Base-by-base conservation (phyloP, 176 grass and related monocot genomes). In the Rhynchospora tenuis region DNA sequence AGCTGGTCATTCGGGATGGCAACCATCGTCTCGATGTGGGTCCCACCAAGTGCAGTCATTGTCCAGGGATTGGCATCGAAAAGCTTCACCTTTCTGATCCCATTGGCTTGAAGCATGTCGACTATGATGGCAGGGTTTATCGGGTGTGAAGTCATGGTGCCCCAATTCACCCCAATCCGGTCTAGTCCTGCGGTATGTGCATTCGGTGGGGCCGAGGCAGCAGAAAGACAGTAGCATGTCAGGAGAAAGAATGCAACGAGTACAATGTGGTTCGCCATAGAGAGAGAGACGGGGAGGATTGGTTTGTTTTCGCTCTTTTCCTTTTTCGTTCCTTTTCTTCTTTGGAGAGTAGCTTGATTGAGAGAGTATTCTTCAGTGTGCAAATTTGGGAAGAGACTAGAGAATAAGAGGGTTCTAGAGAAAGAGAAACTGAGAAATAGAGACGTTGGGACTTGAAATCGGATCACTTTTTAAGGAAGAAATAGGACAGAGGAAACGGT, bases 31-130 rank as follows among this genome's bases (percentile, higher is more conserved):
- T 92, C 86, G 68, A 97, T 27, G 27, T 66, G 82, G 68, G 90
- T 84, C 54, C 88, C 56, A 22, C 88, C 82, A 72, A 97, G 86
- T 15, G 91, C 91, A 48, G 65, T 28, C 73, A 94, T 86, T 20
- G 88, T 92, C 94, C 94, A 97, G 3, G 89, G 94, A 83, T 97
- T 91, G 55, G 94, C 94, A 85, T 94, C 90, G 84, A 97, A 97
- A 38, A 97, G 68, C 87, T 97, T 94, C 67, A 94, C 91, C 68
- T 87, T 85, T 50, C 29, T 74, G 59, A 94, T 86, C 55, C 89
- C 86, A 50, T 97, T 97, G 47, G 86, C 86, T 51, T 64, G 73
- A 60, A 97, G 88, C 91, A 90, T 92, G 23, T 42, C 77, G 23
- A 84, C 79, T 86, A 90, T 88, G 33, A 84, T 83, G 8, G 73